phyloP scores from a whole-genome alignment of 495 filamentous ascomycete genomes.

The Podospora tetraspora region DNA sequence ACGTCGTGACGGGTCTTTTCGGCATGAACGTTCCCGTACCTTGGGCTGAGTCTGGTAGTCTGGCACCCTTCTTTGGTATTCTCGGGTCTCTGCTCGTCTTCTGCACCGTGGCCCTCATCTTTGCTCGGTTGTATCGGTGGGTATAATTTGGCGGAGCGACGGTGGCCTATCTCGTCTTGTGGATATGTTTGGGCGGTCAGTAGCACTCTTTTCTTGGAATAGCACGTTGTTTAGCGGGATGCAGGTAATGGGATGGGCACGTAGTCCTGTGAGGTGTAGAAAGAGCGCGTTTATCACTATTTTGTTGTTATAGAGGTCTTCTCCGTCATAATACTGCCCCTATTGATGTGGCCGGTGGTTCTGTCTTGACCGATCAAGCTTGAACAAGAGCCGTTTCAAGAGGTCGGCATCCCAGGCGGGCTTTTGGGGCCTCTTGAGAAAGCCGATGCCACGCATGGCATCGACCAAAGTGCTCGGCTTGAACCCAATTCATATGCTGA shows the following conservation, averaged over 20 bases:
- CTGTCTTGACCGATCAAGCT: not conserved
- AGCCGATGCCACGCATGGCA: no score
- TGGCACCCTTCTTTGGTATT: conserved; percentile 78
- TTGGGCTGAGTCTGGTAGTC: conserved; percentile 47
- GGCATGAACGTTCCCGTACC: conserved; percentile 95
- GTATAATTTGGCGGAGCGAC: conserved; percentile 14
- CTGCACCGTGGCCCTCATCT: conserved; percentile 46
- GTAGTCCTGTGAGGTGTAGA: not conserved
- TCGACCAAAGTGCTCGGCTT: no score
- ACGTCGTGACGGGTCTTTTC: conserved; percentile 90
- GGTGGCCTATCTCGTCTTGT: not conserved
- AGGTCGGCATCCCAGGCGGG: no score
- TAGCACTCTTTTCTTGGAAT: not conserved
- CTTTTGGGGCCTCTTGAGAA: no score
- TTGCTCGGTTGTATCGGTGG: conserved; percentile 25
- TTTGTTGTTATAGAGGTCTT: not conserved
- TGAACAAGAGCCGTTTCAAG: not conserved
- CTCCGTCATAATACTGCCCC: not conserved
- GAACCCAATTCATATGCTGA: no score
- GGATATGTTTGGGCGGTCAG: not conserved
- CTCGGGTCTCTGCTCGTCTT: conserved; percentile 60
- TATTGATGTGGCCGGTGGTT: not conserved
- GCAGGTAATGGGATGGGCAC: not conserved
- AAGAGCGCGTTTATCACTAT: not conserved
- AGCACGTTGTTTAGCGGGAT: not conserved